Conservation (phyloP, 1,284 basidiomycete species). For the Clitocybe nebularis region DNA sequence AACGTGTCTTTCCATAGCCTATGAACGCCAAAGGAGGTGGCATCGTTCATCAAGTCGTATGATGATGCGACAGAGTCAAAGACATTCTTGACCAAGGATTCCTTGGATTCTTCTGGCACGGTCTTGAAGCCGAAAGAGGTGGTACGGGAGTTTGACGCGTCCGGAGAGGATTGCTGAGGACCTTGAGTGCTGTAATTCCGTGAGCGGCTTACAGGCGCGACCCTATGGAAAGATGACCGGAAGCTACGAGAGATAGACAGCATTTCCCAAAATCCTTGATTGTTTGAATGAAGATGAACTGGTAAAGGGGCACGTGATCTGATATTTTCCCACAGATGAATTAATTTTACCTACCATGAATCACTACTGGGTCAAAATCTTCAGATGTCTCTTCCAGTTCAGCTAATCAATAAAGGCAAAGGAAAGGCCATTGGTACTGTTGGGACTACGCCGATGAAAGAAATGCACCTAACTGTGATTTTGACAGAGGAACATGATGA, state of each 20-base stretch:
- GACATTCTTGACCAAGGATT: conserved; percentile 81
- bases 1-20: conserved; percentile 97
- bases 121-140: conserved; percentile 93
- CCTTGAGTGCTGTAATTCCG: conserved; percentile 16
- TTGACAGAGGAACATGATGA: conserved; percentile 10
- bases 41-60: conserved; percentile 99
- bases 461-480: too few relatives aligned
- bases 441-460: neutral
- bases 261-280: conserved; percentile 8
- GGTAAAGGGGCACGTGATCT: conserved; percentile 7
- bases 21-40: conserved; percentile 95
- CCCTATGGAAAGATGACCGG: conserved; percentile 11
- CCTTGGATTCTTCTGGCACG: conserved; percentile 77
- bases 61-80: conserved; percentile 95
- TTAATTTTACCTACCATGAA: too few relatives aligned
- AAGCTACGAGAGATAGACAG: conserved; percentile 15
- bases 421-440: conserved; percentile 33
- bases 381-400: too few relatives aligned
- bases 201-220: neutral
- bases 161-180: conserved; percentile 9
- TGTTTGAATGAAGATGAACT: neutral
- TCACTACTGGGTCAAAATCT: too few relatives aligned
- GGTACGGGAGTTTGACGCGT: conserved; percentile 34
- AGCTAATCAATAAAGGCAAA: conserved; percentile 38
- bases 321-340: too few relatives aligned